phyloP scores from a whole-genome alignment of 2,329 filamentous ascomycete species.

The Mycosphaerella sp. region DNA sequence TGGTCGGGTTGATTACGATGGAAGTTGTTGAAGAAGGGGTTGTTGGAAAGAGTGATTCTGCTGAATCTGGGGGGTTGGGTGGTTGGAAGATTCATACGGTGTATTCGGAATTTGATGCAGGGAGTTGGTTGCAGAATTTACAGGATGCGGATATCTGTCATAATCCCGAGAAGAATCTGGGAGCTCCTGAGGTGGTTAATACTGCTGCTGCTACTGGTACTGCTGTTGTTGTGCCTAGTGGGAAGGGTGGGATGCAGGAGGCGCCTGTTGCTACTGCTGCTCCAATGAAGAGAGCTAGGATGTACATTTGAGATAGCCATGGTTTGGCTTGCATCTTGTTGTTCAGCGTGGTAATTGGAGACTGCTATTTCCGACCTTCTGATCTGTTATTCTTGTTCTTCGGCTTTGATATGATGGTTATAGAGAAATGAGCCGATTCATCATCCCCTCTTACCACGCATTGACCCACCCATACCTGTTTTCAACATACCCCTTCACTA shows the following conservation, averaged over 20 bases:
- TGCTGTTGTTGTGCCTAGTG: background rate
- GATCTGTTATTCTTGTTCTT: background rate
- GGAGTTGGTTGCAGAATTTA: conserved; percentile 31
- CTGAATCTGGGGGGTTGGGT: conserved; percentile 10
- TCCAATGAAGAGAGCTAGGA: conserved; percentile 3
- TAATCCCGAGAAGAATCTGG: conserved; percentile 6
- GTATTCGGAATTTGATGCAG: conserved; percentile 32
- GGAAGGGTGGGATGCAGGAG: background rate
- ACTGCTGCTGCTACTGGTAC: background rate
- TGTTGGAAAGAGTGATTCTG: conserved; percentile 9
- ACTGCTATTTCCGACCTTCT: background rate
- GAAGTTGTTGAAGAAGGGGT: conserved; percentile 13
- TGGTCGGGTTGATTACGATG: conserved; percentile 28
- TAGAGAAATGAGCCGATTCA: too few species aligned
- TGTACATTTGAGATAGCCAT: background rate
- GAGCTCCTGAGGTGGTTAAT: background rate
- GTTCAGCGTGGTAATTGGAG: background rate
- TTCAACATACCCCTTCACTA: too few species aligned
- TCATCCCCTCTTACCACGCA: too few species aligned
- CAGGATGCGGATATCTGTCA: conserved; percentile 25
- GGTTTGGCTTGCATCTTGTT: background rate
- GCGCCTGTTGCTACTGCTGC: background rate
- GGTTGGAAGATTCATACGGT: conserved; percentile 27
- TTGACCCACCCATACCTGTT: too few species aligned
- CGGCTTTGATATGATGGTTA: background rate